Conservation (phyloP, 371 early-diverging fungal species). For the Mucor saturninus region DNA sequence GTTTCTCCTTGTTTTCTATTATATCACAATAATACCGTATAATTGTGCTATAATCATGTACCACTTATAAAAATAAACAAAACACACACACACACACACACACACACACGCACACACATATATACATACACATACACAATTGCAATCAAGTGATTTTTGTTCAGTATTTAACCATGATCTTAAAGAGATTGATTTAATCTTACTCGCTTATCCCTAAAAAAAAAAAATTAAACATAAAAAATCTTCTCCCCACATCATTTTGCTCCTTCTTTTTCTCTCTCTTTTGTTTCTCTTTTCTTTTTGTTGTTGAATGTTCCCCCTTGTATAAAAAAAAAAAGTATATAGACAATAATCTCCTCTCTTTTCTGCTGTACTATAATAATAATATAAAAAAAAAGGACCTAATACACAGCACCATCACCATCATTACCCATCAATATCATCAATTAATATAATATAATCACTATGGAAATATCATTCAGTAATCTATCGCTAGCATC, state of each 20-base stretch:
- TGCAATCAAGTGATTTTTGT: not conserved
- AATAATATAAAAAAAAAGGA: not conserved
- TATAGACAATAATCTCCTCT: not conserved
- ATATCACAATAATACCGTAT: not conserved
- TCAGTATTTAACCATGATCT: not conserved
- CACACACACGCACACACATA: not conserved
- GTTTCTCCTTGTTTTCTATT: not conserved
- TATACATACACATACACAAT: not conserved
- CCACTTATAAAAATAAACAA: too few relatives aligned
- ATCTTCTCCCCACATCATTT: constrained; percentile 5
- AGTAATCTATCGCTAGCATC: constrained; percentile 15
- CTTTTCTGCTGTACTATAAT: not conserved
- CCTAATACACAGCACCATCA: not conserved
- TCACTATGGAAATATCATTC: constrained; percentile 20
- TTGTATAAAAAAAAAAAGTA: not conserved
- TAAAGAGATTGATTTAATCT: constrained; percentile 1
- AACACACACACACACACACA: too few relatives aligned
- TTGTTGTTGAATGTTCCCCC: not conserved
- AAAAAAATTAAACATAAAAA: not conserved
- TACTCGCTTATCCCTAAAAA: not conserved
- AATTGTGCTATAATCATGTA: too few relatives aligned
- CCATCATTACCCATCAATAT: not conserved
- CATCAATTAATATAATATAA: not conserved
- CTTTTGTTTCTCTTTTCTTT: not conserved
- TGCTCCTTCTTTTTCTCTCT: constrained; percentile 7